phyloP scores from a whole-genome alignment of 1,284 basidiomycete species.

The Mycena sp. region DNA sequence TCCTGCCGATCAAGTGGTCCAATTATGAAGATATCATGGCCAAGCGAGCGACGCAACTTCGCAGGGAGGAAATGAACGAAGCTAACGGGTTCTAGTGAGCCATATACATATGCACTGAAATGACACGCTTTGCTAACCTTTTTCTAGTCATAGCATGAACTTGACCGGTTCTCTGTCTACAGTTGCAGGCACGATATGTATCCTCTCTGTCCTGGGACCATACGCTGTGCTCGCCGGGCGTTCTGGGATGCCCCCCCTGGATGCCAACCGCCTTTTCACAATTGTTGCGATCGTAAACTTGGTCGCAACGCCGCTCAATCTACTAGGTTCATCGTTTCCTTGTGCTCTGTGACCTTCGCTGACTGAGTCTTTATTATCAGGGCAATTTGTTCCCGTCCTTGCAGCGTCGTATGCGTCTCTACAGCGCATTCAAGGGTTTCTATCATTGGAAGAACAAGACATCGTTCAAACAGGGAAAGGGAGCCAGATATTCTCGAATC shows the following conservation, averaged over 20 bases:
- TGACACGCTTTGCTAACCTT: not conserved
- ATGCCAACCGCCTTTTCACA: slow-evolving; percentile 26
- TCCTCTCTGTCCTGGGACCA: slow-evolving; percentile 29
- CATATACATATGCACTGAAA: not conserved
- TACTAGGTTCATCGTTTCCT: slow-evolving; percentile 1
- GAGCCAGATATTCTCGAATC: too few relatives aligned
- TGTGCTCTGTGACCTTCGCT: too few relatives aligned
- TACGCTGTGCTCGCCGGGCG: slow-evolving; percentile 27
- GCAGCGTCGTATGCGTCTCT: slow-evolving; percentile 36
- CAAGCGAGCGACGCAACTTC: not conserved
- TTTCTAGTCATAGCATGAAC: slow-evolving; percentile 19
- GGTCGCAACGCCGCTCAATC: slow-evolving; percentile 24
- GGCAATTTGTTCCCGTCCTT: slow-evolving; percentile 35
- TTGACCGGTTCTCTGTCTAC: slow-evolving; percentile 28
- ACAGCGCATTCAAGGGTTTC: slow-evolving; percentile 34
- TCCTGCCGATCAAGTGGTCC: slow-evolving; percentile 10
- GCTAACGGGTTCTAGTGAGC: slow-evolving; percentile 17
- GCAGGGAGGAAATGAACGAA: slow-evolving; percentile 15
- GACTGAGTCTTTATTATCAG: not conserved
- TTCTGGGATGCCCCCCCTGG: not conserved
- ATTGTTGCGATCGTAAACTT: slow-evolving; percentile 29
- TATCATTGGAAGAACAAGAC: slow-evolving; percentile 17
- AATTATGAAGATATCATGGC: slow-evolving; percentile 14
- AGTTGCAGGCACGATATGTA: slow-evolving; percentile 24
- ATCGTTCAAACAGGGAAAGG: not conserved